Percentiles rank a stretch among this genome's conserved stretches.
These are phyloP conservation scores for Arthonia radiata DNA, from an alignment of 495 filamentous ascomycete genomes.

Conservation along the genomic window DNA sequence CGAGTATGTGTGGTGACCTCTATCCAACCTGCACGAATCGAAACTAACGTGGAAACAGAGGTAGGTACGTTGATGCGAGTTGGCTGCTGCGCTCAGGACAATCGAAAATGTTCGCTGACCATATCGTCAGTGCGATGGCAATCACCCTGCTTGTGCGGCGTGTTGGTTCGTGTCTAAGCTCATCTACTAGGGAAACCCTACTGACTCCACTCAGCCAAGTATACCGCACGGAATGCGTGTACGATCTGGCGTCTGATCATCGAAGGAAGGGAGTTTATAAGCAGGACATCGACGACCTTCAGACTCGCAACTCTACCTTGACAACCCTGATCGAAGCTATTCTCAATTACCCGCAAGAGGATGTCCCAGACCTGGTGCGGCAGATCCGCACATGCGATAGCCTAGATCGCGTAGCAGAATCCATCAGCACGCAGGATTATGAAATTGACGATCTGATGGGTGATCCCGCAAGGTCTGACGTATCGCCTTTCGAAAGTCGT, in stretches of 20 bases:
- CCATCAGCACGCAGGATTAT: conserved; percentile 33
- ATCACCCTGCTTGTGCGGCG: conserved; percentile 74
- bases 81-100: not conserved
- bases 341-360: conserved; percentile 65
- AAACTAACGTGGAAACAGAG: no score
- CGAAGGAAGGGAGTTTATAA: conserved; percentile 91
- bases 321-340: conserved; percentile 85
- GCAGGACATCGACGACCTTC: conserved; percentile 74
- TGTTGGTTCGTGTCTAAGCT: no score
- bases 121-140: conserved; percentile 54
- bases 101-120: not conserved
- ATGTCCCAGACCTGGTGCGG: conserved; percentile 54
- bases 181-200: no score
- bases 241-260: conserved; percentile 90
- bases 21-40: no score
- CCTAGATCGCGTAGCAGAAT: conserved; percentile 70
- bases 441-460: conserved; percentile 16
- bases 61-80: not conserved
- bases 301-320: conserved; percentile 67
- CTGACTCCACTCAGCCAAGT: no score
- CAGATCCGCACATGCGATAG: conserved; percentile 84
- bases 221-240: conserved; percentile 78
- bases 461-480: conserved; percentile 28
- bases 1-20: not conserved
- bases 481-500: conserved; percentile 76